Evolutionary conservation across 2,329 filamentous ascomycete genomes (phyloP).

Genomic region (Didymella segeticola): DNA sequence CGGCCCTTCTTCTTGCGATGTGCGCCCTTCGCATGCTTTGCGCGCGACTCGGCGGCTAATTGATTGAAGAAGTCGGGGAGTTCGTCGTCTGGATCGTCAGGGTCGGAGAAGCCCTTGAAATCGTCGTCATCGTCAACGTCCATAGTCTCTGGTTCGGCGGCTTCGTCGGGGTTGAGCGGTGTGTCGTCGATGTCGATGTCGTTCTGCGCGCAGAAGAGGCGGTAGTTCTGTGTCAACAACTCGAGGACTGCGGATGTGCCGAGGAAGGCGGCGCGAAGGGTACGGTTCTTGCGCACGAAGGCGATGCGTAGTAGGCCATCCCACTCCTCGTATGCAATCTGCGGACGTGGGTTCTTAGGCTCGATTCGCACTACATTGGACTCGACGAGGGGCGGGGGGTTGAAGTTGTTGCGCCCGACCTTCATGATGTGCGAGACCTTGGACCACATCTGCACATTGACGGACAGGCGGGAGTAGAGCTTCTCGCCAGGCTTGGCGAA

Average conservation of each 20-base stretch:
- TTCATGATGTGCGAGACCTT: slow-evolving; percentile 81
- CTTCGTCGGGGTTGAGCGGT: slow-evolving; percentile 38
- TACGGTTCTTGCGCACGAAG: slow-evolving; percentile 91
- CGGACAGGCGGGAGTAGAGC: slow-evolving; percentile 86
- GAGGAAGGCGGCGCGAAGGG: slow-evolving; percentile 79
- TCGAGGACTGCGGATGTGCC: slow-evolving; percentile 80
- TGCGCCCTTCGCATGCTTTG: slow-evolving; percentile 36
- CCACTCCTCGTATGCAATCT: slow-evolving; percentile 94
- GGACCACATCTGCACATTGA: slow-evolving; percentile 94
- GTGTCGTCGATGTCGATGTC: slow-evolving; percentile 77
- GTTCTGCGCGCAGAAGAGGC: slow-evolving; percentile 88
- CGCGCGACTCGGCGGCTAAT: slow-evolving; percentile 50
- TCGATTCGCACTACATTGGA: slow-evolving; percentile 88
- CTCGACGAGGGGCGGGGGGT: slow-evolving; percentile 91
- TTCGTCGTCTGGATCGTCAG: slow-evolving; percentile 70
- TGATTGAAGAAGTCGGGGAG: slow-evolving; percentile 86
- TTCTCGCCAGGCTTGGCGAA: slow-evolving; percentile 88
- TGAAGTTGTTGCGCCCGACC: slow-evolving; percentile 96
- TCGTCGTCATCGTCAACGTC: slow-evolving; percentile 60
- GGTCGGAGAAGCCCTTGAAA: slow-evolving; percentile 58
- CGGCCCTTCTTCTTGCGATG: slow-evolving; percentile 68
- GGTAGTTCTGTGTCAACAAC: slow-evolving; percentile 87
- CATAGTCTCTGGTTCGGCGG: slow-evolving; percentile 52
- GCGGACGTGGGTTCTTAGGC: slow-evolving; percentile 82
- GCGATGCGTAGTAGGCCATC: slow-evolving; percentile 84